Conservation (phyloP, 192 early-diverging fungal species). For the Backusella westeae region DNA sequence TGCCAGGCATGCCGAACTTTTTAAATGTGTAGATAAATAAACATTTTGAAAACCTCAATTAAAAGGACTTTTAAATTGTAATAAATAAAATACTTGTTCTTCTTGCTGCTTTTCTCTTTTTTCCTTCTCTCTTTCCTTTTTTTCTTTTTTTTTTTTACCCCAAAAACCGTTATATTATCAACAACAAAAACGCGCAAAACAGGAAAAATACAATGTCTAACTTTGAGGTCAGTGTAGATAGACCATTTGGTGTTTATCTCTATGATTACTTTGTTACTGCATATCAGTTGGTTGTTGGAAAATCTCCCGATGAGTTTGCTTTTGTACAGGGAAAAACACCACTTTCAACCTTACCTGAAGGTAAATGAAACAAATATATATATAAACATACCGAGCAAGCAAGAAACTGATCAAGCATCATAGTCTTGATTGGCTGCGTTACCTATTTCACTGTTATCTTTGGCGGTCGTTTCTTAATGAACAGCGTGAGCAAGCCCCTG, state of each 20-base stretch:
- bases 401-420: background rate
- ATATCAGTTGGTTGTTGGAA: constrained; percentile 42
- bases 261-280: constrained; percentile 42
- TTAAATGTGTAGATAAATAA: background rate
- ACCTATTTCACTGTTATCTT: constrained; percentile 76
- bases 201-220: background rate
- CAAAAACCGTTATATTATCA: background rate
- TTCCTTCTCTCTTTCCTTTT: background rate
- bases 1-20: background rate
- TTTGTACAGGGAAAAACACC: constrained; percentile 50
- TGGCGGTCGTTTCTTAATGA: constrained; percentile 71
- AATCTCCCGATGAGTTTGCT: constrained; percentile 40
- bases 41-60: background rate
- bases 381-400: background rate
- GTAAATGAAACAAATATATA: constrained; percentile 16
- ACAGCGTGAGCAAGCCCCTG: constrained; percentile 56
- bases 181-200: too few species aligned
- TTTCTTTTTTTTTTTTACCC: background rate
- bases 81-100: background rate
- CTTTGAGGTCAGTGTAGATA: constrained; percentile 37
- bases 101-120: background rate
- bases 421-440: constrained; percentile 20
- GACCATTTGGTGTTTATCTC: constrained; percentile 54
- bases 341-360: constrained; percentile 49
- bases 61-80: background rate